Base-by-base conservation (phyloP, 2,329 filamentous ascomycete species). In the Sporothrix protearum region DNA sequence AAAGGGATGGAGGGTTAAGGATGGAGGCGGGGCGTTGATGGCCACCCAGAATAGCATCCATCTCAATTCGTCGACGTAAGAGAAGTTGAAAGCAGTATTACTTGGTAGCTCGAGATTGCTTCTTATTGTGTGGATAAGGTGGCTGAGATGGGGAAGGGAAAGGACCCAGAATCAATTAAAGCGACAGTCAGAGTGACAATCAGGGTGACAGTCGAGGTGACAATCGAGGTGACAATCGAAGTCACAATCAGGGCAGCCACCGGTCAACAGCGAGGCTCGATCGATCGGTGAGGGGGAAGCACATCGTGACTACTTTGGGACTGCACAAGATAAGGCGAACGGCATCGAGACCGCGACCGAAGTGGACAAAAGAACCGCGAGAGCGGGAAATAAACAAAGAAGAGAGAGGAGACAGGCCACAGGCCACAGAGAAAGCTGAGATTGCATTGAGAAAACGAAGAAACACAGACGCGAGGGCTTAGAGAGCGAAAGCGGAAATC, bases 311-410 rank as follows among this genome's bases (percentile, higher is more conserved):
- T 64, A 12, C 33, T 19, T 45, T 64, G n/a, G 33, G 36, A 45
- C 59, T 45, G 51, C 33, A 61, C 19, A 61, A 64, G 22, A 45
- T 63, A 45, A n/a, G 19, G 36, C 30, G n/a, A 42, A 25, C n/a
- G 10, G 36, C 36, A 63, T 42, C 12, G 59, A 64, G 59, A 64
- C 59, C 59, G 59, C 36, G 36, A 45, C n/a, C 36, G 39, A 64
- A 64, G 59, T 64, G 59, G 59, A 64, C 59, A 64, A 64, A 64
- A 45, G 59, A 42, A 57, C 28, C 28, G 30, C 14, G 22, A 53
- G 12, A 14, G 22, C 14, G 59, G 36, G 59, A 45, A 10, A 28
- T 22, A 36, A 64, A 53, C 49, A 25, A 36, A 47, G 42, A 47
- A 47, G 42, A 47, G 42, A 2, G 42, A 47, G 14, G 14, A 14